phyloP scores from a whole-genome alignment of 495 filamentous ascomycete species.

The Penicillium coffeae region DNA sequence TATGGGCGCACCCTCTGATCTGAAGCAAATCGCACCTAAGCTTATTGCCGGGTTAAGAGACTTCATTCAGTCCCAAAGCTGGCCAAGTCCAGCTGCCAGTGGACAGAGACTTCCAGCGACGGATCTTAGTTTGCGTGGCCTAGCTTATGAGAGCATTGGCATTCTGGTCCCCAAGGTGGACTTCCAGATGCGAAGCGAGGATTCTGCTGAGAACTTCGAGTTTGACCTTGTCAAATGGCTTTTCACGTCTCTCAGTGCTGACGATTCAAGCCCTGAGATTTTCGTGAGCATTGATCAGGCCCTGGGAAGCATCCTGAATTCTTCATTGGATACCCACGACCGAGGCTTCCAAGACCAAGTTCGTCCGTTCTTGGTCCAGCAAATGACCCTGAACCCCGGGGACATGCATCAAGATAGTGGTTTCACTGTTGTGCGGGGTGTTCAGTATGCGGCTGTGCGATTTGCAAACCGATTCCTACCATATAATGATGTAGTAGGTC shows the following conservation, averaged over 20 bases:
- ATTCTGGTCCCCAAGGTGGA: constrained; percentile 59
- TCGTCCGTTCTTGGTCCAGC: constrained; percentile 57
- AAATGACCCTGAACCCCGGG: constrained; percentile 59
- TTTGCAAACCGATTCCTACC: constrained; percentile 89
- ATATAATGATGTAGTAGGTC: constrained; percentile 69
- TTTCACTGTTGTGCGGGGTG: constrained; percentile 53
- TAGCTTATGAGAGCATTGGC: constrained; percentile 83
- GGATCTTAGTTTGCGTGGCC: constrained; percentile 61
- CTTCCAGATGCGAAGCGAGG: constrained; percentile 26
- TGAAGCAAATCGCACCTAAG: constrained; percentile 61
- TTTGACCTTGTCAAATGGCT: constrained; percentile 70
- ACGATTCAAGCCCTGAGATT: constrained; percentile 67
- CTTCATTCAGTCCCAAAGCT: constrained; percentile 78
- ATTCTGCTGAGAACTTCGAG: constrained; percentile 40
- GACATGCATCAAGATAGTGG: constrained; percentile 37
- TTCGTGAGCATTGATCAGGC: constrained; percentile 87
- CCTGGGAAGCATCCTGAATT: constrained; percentile 69
- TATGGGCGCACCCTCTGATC: constrained; percentile 57
- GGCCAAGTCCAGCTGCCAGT: constrained; percentile 61
- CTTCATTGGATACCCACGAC: constrained; percentile 47
- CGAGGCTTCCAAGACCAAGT: constrained; percentile 45
- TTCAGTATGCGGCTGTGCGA: constrained; percentile 76
- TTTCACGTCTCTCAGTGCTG: constrained; percentile 75
- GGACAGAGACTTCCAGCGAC: constrained; percentile 48
- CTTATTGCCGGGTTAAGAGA: constrained; percentile 68